Conservation (phyloP, 805 yeast genomes). For the Hagleromyces aurorensis region DNA sequence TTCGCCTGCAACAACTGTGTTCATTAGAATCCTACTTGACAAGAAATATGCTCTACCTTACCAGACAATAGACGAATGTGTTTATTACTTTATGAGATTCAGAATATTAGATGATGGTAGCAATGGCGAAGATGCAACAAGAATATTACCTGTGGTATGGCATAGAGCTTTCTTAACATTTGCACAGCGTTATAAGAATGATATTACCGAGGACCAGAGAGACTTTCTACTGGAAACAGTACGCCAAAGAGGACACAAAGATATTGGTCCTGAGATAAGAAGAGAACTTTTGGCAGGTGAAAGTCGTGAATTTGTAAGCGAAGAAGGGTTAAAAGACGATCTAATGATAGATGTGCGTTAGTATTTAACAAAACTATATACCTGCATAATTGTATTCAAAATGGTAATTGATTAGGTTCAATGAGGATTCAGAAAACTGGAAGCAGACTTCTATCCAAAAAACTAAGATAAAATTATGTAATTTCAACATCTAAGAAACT, state of each 20-base stretch:
- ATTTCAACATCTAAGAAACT: too few species aligned
- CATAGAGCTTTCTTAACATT: conserved; percentile 92
- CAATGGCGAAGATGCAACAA: conserved; percentile 35
- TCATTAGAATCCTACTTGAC: conserved; percentile 81
- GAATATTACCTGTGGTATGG: conserved; percentile 86
- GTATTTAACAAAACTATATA: too few species aligned
- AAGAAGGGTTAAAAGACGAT: conserved; percentile 22
- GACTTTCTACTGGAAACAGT: conserved; percentile 88
- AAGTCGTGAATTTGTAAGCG: conserved; percentile 42
- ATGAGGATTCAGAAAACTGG: too few species aligned
- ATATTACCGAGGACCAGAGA: conserved; percentile 97
- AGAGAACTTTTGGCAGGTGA: conserved; percentile 86
- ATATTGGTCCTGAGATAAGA: conserved; percentile 89
- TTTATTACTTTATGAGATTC: conserved; percentile 88
- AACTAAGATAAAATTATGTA: too few species aligned
- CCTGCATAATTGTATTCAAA: background rate
- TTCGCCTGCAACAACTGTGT: conserved; percentile 81
- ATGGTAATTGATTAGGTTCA: background rate
- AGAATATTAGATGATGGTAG: conserved; percentile 47
- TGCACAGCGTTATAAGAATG: conserved; percentile 94
- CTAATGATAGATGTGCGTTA: conserved; percentile 29
- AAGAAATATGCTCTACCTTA: conserved; percentile 96
- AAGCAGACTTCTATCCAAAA: too few species aligned
- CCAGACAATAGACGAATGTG: conserved; percentile 90
- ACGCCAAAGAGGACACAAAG: conserved; percentile 81